A percentile compares a stretch with the other conserved stretches of the same genome.
phyloP scores from a whole-genome alignment of 176 grass and related monocot genomes.

The Raddia guianensis region DNA sequence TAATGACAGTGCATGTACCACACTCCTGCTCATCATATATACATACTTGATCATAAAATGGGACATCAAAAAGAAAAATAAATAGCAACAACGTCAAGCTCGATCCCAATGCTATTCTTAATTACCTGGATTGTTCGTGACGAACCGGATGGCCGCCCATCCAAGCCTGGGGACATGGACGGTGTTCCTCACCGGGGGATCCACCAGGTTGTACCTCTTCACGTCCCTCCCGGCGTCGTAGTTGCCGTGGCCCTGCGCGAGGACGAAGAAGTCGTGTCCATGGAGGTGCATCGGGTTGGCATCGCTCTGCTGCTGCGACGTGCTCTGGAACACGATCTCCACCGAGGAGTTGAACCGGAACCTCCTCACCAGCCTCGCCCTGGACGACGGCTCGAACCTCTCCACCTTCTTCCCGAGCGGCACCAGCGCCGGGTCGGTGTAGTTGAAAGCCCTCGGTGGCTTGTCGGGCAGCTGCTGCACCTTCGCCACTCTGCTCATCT shows the following conservation, averaged over 20 bases:
- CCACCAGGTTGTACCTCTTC: slow-evolving; percentile 24
- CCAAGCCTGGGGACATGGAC: slow-evolving; percentile 41
- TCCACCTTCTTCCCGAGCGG: not conserved
- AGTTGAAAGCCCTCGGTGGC: not conserved
- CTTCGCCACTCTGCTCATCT: not conserved
- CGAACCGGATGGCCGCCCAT: slow-evolving; percentile 47
- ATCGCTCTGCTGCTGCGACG: slow-evolving; percentile 36
- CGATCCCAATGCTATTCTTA: too few species aligned
- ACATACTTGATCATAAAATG: too few species aligned
- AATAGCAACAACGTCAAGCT: too few species aligned
- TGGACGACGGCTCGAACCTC: not conserved
- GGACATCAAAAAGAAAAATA: too few species aligned
- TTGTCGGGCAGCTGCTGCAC: not conserved
- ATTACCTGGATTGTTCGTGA: slow-evolving; percentile 43
- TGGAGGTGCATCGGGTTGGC: slow-evolving; percentile 60
- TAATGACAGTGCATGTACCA: not conserved
- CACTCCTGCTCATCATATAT: not conserved
- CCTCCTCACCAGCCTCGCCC: not conserved
- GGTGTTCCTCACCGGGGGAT: slow-evolving; percentile 33
- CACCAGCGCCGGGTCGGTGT: not conserved
- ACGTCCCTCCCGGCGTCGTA: slow-evolving; percentile 41
- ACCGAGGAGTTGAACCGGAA: not conserved
- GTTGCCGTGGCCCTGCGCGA: slow-evolving; percentile 42
- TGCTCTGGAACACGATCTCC: slow-evolving; percentile 51
- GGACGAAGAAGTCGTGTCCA: slow-evolving; percentile 51